Evolutionary conservation across 495 filamentous ascomycete species (phyloP), one percentile per base, ranked within the genome.

Genomic region (Pseudomonodictys pantanalensis): DNA sequence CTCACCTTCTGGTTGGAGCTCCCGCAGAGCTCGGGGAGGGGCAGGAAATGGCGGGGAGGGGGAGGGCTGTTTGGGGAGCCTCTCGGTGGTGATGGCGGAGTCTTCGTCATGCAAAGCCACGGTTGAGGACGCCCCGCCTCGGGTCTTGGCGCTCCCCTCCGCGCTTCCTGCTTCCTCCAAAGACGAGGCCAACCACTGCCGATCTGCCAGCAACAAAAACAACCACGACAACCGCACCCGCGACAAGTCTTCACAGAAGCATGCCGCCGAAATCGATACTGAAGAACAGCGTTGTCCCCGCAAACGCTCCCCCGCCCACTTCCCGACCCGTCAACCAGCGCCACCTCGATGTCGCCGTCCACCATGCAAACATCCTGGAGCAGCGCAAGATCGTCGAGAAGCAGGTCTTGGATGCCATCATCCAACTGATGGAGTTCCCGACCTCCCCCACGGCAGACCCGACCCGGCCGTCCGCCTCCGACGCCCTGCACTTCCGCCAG

Each of bases 341-440:
- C 43, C 79, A 85, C 64, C 71, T 80, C 18, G 77, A 81, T 25
- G 79, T 84, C 39, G 92, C 91, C 12, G 73, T 96, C 43, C 81
- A 88, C 58, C 91, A 95, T 75, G 91, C 92, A 11, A 79, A 83
- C 56, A 77, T 86, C 26, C 86, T 97, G 53, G 86, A 95, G 65
- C 75, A 85, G 49, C 87, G 84, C 47, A 92, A 90, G 65, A 81
- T 86, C 22, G 76, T 88, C 58, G 87, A 95, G 68, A 71, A 79
- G 17, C 73, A 80, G 47, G 90, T 95, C 52, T 77, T 97, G 51
- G 76, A 80, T 51, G 78, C 85, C 46, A 86, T 84, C 28, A 79
- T 88, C 38, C 79, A 81, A 11, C 87, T 95, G 6, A 69, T 85
- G 35, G 81, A 85, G 42, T 78, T 84, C 43, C 82, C 84, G 9